These are phyloP conservation scores for Pseudogymnoascus sp. DNA, from an alignment of 2,329 filamentous ascomycete species.

Conservation along the genomic window DNA sequence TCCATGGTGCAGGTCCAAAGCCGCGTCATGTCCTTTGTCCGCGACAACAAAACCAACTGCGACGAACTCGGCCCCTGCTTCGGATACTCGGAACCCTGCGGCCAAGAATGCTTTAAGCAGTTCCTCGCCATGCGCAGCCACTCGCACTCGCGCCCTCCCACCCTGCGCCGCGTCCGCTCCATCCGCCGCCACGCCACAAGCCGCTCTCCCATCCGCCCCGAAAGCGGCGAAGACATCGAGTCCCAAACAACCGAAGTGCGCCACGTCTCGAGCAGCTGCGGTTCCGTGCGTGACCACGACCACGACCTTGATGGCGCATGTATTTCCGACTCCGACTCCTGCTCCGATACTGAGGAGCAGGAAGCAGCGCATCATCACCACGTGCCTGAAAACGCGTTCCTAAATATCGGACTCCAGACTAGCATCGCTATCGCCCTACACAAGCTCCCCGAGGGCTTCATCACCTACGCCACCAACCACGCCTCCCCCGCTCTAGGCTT, in stretches of 20 bases:
- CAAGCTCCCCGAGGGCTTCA: conserved; percentile 81
- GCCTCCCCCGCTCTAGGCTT: conserved; percentile 83
- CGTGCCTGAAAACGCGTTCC: conserved; percentile 85
- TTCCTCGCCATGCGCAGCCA: conserved; percentile 31
- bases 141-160: conserved; percentile 12
- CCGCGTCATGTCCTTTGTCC: conserved; percentile 55
- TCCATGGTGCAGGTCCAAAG: conserved; percentile 48
- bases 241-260: background rate
- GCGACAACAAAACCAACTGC: conserved; percentile 55
- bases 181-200: conserved; percentile 12
- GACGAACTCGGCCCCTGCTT: conserved; percentile 53
- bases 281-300: background rate
- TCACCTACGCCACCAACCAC: conserved; percentile 96
- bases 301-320: conserved; percentile 11
- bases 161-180: background rate
- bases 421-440: conserved; percentile 91
- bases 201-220: conserved; percentile 9
- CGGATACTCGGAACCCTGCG: conserved; percentile 57
- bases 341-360: conserved; percentile 18
- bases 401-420: conserved; percentile 92
- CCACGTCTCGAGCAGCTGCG: background rate
- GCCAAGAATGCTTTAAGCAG: conserved; percentile 58
- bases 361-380: conserved; percentile 71
- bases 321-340: conserved; percentile 15
- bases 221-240: background rate